Evolutionary conservation across 2,329 filamentous ascomycete genomes (phyloP), one percentile per base, ranked within the genome.

Genomic region (Pyrenophora graminea): DNA sequence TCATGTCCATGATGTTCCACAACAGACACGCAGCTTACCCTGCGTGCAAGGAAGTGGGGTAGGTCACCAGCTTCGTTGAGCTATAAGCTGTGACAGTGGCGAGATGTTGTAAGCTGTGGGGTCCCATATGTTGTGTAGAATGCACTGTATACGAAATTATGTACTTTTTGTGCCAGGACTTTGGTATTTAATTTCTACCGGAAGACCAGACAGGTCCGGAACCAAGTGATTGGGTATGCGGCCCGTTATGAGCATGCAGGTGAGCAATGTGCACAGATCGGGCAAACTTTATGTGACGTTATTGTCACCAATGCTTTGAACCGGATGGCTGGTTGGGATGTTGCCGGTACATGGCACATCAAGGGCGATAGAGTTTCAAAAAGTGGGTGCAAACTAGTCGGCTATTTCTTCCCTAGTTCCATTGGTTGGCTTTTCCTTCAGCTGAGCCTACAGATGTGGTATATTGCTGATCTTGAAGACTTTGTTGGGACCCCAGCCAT

Each of bases 251-350:
- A 25, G 4, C 18, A 21, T 37, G 21, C 31, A 17, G 33, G n/a
- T 10, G 13, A 38, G n/a, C 17, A 27, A 13, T 17, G 21, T 23
- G 25, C 19, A 34, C 19, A 30, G 32, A 30, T 43, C 33, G 10
- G 15, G 34, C 39, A 27, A 49, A 40, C 33, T 23, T 33, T 21
- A n/a, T 39, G 39, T 32, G 34, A 49, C 27, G 18, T 30, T 30
- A 31, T 48, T 7, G 32, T 38, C 39, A 32, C 10, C 39, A 5
- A 27, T 40, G 12, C 38, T 18, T 30, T 7, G 7, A 21, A 25
- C 17, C 9, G n/a, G 6, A n/a, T 15, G 13, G n/a, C 19, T 30
- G 36, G 19, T 4, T 8, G 13, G 8, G 19, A 10, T 15, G 9
- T 30, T 30, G 27, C 27, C 18, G 13, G 27, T 46, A 19, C 12